These are phyloP conservation scores for Hypomyces perniciosus DNA, from an alignment of 2,329 filamentous ascomycete species.

Conservation along the genomic window DNA sequence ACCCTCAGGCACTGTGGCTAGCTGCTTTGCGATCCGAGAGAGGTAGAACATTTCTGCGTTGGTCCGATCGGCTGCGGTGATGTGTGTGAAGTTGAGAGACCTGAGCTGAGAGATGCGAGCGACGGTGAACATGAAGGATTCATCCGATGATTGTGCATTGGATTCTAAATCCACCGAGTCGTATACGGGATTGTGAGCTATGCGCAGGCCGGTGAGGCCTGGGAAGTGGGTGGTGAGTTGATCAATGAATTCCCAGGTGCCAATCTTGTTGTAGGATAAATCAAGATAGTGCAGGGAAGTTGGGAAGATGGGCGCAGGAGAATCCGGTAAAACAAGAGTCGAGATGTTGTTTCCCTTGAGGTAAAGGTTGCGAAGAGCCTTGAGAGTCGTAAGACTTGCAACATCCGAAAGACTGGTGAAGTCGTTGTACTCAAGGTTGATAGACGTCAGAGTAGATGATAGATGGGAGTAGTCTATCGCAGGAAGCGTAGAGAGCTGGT, in stretches of 20 bases:
- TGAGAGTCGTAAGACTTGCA: constrained; percentile 44
- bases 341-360: constrained; percentile 73
- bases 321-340: constrained; percentile 26
- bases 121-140: constrained; percentile 83
- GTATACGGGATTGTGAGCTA: constrained; percentile 83
- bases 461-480: constrained; percentile 34
- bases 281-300: constrained; percentile 58
- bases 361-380: constrained; percentile 52
- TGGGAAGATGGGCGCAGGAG: constrained; percentile 42
- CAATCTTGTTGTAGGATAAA: constrained; percentile 64
- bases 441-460: constrained; percentile 48
- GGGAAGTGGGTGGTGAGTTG: constrained; percentile 63
- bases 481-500: constrained; percentile 51
- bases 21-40: constrained; percentile 70
- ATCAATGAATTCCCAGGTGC: constrained; percentile 70
- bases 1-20: constrained; percentile 53
- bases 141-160: constrained; percentile 55
- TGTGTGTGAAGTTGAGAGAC: constrained; percentile 65
- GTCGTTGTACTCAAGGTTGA: constrained; percentile 68
- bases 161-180: constrained; percentile 42
- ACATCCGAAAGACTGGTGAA: constrained; percentile 57
- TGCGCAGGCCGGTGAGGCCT: constrained; percentile 65
- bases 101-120: constrained; percentile 64
- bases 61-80: constrained; percentile 67
- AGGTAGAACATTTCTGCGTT: constrained; percentile 95